These are phyloP conservation scores for Sesbania bispinosa DNA, from an alignment of 306 rosid species.

Conservation along the genomic window DNA sequence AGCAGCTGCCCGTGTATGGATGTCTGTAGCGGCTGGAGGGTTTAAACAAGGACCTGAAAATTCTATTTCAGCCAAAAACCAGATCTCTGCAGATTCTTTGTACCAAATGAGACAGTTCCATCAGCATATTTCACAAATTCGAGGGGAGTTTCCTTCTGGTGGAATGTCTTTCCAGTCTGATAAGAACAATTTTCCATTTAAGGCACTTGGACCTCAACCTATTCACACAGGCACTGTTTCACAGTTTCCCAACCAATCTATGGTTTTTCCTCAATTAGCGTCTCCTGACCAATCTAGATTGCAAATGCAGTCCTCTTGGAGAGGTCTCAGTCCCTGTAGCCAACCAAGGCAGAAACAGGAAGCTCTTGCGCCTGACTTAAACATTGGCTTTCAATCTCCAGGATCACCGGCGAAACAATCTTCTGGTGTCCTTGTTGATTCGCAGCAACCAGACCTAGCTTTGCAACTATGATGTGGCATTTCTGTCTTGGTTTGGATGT, in stretches of 20 bases:
- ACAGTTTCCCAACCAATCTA: conserved; percentile 56
- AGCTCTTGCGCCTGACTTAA: conserved; percentile 90
- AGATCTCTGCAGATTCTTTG: conserved; percentile 63
- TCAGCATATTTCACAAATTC: conserved; percentile 50
- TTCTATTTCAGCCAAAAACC: conserved; percentile 53
- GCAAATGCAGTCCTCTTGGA: conserved; percentile 73
- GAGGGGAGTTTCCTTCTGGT: conserved; percentile 64
- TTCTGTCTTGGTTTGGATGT: conserved; percentile 40
- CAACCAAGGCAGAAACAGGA: conserved; percentile 79
- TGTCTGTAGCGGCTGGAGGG: conserved; percentile 87
- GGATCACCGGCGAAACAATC: conserved; percentile 90
- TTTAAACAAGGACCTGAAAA: conserved; percentile 59
- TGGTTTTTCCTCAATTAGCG: conserved; percentile 60
- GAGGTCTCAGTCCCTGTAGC: conserved; percentile 50
- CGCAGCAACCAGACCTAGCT: conserved; percentile 99
- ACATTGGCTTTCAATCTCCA: conserved; percentile 85
- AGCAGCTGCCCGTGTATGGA: conserved; percentile 94
- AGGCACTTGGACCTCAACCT: conserved; percentile 56
- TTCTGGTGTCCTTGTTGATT: conserved; percentile 69
- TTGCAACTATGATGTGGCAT: conserved; percentile 74
- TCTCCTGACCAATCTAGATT: conserved; percentile 69
- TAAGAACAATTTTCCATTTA: conserved; percentile 52
- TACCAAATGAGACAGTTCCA: conserved; percentile 61
- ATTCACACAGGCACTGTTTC: conserved; percentile 38
- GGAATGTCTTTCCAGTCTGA: conserved; percentile 57